These are phyloP conservation scores for Blastobotrys aristatus DNA, from an alignment of 1,139 yeast genomes.

Conservation along the genomic window DNA sequence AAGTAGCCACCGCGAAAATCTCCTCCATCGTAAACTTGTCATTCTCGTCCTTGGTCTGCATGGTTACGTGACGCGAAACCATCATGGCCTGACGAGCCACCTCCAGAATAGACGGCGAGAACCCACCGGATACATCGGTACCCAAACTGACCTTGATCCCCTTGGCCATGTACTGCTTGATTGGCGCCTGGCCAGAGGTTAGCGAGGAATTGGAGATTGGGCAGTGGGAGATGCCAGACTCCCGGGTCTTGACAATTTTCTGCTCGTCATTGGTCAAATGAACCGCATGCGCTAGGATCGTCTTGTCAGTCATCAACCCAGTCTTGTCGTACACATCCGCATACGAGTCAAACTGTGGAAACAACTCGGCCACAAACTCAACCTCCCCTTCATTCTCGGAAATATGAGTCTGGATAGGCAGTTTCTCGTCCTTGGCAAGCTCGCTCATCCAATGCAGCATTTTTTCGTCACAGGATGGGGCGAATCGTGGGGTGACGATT, in stretches of 20 bases:
- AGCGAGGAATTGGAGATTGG: conserved; percentile 88
- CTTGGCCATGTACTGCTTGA: conserved; percentile 60
- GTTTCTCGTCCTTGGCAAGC: conserved; percentile 43
- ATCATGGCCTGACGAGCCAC: conserved; percentile 74
- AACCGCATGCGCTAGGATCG: conserved; percentile 86
- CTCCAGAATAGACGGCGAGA: conserved; percentile 68
- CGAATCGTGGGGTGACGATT: conserved; percentile 88
- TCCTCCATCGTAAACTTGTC: conserved; percentile 62
- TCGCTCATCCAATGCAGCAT: conserved; percentile 61
- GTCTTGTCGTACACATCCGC: conserved; percentile 72
- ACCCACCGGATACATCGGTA: conserved; percentile 92
- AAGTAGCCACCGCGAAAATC: conserved; percentile 74
- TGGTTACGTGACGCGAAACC: conserved; percentile 79
- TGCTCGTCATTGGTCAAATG: conserved; percentile 67
- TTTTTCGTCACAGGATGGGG: conserved; percentile 73
- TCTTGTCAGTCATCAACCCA: conserved; percentile 54
- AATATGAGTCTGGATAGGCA: conserved; percentile 86
- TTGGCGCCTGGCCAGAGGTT: conserved; percentile 87
- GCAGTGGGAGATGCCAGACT: conserved; percentile 84
- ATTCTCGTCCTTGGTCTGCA: conserved; percentile 43
- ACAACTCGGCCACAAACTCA: conserved; percentile 63
- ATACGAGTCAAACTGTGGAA: conserved; percentile 66
- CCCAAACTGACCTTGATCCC: conserved; percentile 80
- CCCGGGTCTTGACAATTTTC: conserved; percentile 45
- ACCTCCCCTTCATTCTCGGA: conserved; percentile 76